A percentile compares a stretch with the other conserved stretches of the same genome.
phyloP scores from a whole-genome alignment of 257 asterid genomes.

The Prunella vulgaris region DNA sequence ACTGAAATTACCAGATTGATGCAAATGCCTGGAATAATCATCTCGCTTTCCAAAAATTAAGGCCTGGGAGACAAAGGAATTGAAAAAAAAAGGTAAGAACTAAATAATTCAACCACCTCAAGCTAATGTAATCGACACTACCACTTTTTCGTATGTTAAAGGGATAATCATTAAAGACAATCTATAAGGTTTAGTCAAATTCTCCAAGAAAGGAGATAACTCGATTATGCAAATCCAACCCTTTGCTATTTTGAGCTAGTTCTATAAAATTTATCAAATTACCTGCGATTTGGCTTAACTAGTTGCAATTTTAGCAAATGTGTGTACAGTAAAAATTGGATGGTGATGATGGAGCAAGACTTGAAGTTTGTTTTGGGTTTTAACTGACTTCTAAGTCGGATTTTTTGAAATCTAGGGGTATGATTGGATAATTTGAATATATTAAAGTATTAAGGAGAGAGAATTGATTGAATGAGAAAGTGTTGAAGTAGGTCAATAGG shows the following conservation, averaged over 20 bases:
- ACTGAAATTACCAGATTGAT: constrained; percentile 25
- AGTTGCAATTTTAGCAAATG: background rate
- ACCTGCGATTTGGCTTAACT: background rate
- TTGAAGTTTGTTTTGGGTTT: no score
- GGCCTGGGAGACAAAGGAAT: constrained; percentile 38
- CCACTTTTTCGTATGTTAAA: background rate
- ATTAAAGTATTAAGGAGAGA: no score
- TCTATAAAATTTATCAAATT: background rate
- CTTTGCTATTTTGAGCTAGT: background rate
- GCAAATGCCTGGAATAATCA: constrained; percentile 25
- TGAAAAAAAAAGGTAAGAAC: background rate
- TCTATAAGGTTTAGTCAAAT: background rate
- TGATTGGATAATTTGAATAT: no score
- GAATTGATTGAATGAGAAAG: no score
- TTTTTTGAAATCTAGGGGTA: no score
- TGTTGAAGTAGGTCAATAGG: no score
- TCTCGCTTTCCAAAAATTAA: constrained; percentile 62
- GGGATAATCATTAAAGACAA: background rate
- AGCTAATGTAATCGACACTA: background rate
- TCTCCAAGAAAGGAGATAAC: background rate
- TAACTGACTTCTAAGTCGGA: no score
- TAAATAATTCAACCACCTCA: background rate
- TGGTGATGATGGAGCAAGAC: background rate
- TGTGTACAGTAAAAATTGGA: background rate
- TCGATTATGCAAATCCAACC: background rate